Evolutionary conservation across 208 protist species (phyloP).

Genomic region (Leptomonas seymouri): DNA sequence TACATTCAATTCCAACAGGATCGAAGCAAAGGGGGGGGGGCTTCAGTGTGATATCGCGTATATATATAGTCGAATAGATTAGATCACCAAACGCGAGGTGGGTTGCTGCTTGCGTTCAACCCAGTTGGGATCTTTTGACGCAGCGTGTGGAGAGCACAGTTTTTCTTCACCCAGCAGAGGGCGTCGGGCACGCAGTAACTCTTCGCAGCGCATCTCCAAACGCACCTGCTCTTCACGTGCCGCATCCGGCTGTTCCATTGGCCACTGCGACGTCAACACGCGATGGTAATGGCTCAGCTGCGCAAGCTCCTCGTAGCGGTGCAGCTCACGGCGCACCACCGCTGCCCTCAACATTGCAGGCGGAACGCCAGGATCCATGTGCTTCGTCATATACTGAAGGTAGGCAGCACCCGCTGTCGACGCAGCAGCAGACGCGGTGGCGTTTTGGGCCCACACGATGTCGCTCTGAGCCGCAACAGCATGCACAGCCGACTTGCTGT

Average conservation of each 20-base stretch:
- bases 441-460: conserved; percentile 24
- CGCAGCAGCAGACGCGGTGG: neutral
- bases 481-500: conserved; percentile 7
- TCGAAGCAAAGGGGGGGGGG: no score
- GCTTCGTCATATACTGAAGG: conserved; percentile 26
- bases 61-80: neutral
- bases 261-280: conserved; percentile 34
- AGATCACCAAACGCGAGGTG: neutral
- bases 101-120: neutral
- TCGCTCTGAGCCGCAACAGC: conserved; percentile 10
- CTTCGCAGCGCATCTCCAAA: conserved; percentile 27
- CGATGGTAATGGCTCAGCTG: conserved; percentile 51
- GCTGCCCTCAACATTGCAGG: conserved; percentile 25
- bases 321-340: conserved; percentile 42
- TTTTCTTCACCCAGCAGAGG: neutral
- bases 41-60: no score
- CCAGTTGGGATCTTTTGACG: neutral
- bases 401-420: conserved; percentile 14
- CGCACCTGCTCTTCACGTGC: conserved; percentile 33
- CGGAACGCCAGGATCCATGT: conserved; percentile 8
- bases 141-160: neutral
- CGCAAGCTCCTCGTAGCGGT: conserved; percentile 42
- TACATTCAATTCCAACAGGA: no score
- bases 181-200: conserved; percentile 20
- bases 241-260: conserved; percentile 29